These are phyloP conservation scores for Mrakia gelida DNA, from an alignment of 768 basidiomycete species.

Conservation along the genomic window DNA sequence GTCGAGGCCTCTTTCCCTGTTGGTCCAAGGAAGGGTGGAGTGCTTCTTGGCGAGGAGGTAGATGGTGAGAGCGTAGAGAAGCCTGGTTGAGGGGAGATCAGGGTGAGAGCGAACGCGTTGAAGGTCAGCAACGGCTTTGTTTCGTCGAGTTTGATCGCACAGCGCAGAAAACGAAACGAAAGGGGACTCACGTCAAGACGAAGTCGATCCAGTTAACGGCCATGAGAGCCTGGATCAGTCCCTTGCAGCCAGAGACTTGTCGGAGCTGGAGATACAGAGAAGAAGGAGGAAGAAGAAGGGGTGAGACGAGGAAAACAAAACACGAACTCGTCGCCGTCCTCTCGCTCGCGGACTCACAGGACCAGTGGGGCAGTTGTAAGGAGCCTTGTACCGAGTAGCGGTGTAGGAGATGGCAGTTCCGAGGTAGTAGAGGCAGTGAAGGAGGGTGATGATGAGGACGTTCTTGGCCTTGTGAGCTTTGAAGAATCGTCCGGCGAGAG, in stretches of 20 bases:
- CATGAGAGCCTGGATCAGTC: not conserved
- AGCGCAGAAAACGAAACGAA: not conserved
- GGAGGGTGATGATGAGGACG: not conserved
- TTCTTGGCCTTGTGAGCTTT: not conserved
- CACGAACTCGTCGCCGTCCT: not conserved
- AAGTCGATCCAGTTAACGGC: not conserved
- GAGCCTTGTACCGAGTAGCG: not conserved
- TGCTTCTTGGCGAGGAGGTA: conserved; percentile 9
- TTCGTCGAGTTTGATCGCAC: no score
- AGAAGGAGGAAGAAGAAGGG: not conserved
- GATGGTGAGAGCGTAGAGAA: not conserved
- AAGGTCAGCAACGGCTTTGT: not conserved
- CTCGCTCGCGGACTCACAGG: not conserved
- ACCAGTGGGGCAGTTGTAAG: conserved; percentile 1
- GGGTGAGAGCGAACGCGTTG: not conserved
- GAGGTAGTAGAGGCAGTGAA: not conserved
- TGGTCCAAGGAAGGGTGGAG: conserved; percentile 13
- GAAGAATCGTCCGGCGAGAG: not conserved
- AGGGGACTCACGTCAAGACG: not conserved
- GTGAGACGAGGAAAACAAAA: not conserved
- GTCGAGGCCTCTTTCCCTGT: not conserved
- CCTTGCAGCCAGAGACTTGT: not conserved
- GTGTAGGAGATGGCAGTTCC: conserved; percentile 15
- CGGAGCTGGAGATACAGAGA: not conserved
- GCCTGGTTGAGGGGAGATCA: no score